Evolutionary conservation across 768 basidiomycete species (phyloP).

Genomic region (Auriscalpium microsporum): DNA sequence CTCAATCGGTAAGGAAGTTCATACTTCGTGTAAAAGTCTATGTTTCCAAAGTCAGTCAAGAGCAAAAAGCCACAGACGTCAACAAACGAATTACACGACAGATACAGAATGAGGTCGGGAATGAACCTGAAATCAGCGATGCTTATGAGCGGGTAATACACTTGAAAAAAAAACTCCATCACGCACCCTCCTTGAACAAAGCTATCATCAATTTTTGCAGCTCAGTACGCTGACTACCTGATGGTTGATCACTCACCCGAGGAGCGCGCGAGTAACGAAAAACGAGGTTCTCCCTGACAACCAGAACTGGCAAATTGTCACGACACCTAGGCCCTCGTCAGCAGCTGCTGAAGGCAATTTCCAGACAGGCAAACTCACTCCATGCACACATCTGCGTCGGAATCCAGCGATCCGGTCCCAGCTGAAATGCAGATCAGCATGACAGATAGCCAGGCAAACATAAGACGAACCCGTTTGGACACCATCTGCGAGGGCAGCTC

Average conservation of each 20-base stretch:
- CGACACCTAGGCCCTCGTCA: constrained; percentile 36
- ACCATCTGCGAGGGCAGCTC: constrained; percentile 57
- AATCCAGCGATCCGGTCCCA: constrained; percentile 55
- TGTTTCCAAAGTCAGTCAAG: not conserved
- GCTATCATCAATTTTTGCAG: constrained; percentile 28
- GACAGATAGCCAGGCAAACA: not conserved
- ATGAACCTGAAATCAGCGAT: constrained; percentile 8
- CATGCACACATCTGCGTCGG: constrained; percentile 38
- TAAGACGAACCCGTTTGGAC: constrained; percentile 38
- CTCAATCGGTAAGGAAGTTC: constrained; percentile 24
- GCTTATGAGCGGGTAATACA: constrained; percentile 26
- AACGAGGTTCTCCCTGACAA: constrained; percentile 41
- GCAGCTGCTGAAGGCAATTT: not conserved
- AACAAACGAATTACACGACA: constrained; percentile 29
- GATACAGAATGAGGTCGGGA: constrained; percentile 40
- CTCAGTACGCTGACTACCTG: not conserved
- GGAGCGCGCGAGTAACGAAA: constrained; percentile 33
- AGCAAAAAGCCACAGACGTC: not conserved
- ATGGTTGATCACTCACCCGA: constrained; percentile 12
- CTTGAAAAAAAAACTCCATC: constrained; percentile 15
- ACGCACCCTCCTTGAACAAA: constrained; percentile 41
- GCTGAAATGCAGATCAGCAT: not conserved
- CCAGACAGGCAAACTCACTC: constrained; percentile 6
- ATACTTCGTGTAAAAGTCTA: constrained; percentile 45
- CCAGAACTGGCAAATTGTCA: constrained; percentile 49